Percentiles rank a stretch among this genome's conserved stretches.
These are phyloP conservation scores for Gorgonomyces haynaldii DNA, from an alignment of 192 early-diverging fungal species.

Conservation along the genomic window DNA sequence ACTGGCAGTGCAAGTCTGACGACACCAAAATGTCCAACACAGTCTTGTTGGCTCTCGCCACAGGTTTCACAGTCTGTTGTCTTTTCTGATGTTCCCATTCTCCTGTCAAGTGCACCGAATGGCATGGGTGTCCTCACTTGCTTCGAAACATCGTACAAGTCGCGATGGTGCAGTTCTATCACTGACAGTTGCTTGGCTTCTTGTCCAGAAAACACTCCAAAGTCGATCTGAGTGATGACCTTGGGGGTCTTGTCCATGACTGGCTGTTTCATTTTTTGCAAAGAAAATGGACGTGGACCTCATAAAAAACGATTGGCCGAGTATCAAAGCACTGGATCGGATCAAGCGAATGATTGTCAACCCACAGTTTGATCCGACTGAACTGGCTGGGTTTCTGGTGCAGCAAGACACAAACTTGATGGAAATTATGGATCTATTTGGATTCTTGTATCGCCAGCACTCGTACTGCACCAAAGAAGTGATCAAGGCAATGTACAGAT, in stretches of 20 bases:
- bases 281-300: neutral
- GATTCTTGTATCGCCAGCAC: too few relatives aligned
- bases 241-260: conserved; percentile 23
- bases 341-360: too few relatives aligned
- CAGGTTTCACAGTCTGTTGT: conserved; percentile 82
- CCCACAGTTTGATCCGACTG: neutral
- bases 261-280: conserved; percentile 18
- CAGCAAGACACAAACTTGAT: neutral
- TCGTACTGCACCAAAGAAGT: too few relatives aligned
- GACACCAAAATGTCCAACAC: conserved; percentile 94
- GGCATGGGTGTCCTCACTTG: conserved; percentile 63
- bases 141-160: conserved; percentile 61
- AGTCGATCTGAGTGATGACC: conserved; percentile 71
- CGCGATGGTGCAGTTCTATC: conserved; percentile 80
- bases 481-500: too few relatives aligned
- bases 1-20: conserved; percentile 86
- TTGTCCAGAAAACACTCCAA: conserved; percentile 83
- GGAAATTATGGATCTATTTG: neutral
- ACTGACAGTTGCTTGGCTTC: conserved; percentile 82
- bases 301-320: neutral
- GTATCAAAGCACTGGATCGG: neutral
- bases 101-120: conserved; percentile 81
- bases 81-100: conserved; percentile 81
- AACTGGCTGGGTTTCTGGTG: neutral
- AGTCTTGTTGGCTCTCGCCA: conserved; percentile 70